phyloP scores from a whole-genome alignment of 2,329 filamentous ascomycete species.

The Onygena corvina region DNA sequence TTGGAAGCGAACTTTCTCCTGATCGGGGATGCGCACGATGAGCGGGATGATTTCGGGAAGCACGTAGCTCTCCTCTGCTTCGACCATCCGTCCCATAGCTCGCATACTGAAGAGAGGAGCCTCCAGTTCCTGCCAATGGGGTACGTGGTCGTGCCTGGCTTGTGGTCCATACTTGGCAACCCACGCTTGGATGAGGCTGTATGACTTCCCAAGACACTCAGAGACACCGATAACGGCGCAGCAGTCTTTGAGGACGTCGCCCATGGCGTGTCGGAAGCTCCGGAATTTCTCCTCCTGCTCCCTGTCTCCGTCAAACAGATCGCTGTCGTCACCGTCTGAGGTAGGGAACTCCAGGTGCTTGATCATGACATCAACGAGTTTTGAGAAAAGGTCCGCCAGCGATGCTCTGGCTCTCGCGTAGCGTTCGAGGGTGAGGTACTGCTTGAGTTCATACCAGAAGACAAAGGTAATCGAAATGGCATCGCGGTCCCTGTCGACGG shows the following conservation, averaged over 20 bases:
- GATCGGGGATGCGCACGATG: constrained; percentile 83
- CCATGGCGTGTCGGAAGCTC: constrained; percentile 93
- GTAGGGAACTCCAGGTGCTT: constrained; percentile 78
- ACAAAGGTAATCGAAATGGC: constrained; percentile 87
- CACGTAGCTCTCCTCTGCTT: constrained; percentile 73
- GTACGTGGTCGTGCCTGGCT: constrained; percentile 61
- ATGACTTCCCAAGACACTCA: constrained; percentile 81
- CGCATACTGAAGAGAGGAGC: constrained; percentile 90
- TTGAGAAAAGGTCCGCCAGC: constrained; percentile 70
- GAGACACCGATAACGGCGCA: constrained; percentile 93
- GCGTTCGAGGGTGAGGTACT: constrained; percentile 80
- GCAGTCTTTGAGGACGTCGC: constrained; percentile 91
- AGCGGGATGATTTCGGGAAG: constrained; percentile 85
- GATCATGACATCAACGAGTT: constrained; percentile 85
- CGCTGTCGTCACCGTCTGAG: constrained; percentile 62
- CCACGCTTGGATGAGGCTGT: constrained; percentile 76
- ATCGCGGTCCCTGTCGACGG: constrained; percentile 75
- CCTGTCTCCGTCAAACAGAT: constrained; percentile 89
- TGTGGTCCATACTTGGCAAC: constrained; percentile 68
- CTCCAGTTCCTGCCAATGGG: constrained; percentile 92
- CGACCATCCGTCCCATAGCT: constrained; percentile 93
- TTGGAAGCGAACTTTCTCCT: constrained; percentile 96
- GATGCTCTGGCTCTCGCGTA: constrained; percentile 72
- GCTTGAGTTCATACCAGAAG: constrained; percentile 98
- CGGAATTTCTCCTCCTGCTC: constrained; percentile 95